phyloP scores from a whole-genome alignment of 192 early-diverging fungal genomes.

The Coemansia umbellata region DNA sequence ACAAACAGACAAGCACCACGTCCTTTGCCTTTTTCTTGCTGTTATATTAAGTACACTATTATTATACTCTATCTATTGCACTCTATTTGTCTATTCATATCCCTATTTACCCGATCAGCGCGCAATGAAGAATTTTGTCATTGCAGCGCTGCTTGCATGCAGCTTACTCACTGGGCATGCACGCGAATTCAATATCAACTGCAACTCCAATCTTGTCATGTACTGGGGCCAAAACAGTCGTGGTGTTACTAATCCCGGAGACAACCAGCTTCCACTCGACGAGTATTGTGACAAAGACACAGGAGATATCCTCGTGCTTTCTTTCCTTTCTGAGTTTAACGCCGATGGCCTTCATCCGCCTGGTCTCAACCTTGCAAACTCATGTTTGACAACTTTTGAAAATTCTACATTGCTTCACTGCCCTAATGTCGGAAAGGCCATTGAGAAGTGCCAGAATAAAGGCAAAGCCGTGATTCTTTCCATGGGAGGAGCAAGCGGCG shows the following conservation, averaged over 20 bases:
- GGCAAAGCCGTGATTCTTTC: conserved; percentile 74
- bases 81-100: not conserved
- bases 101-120: not conserved
- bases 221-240: conserved; percentile 63
- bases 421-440: conserved; percentile 61
- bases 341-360: conserved; percentile 56
- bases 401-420: conserved; percentile 67
- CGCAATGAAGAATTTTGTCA: conserved; percentile 16
- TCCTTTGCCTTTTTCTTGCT: too few relatives aligned
- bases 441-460: conserved; percentile 65
- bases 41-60: too few relatives aligned
- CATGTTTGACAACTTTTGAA: conserved; percentile 55
- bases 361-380: conserved; percentile 63
- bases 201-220: conserved; percentile 54
- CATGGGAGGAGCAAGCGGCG: conserved; percentile 64
- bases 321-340: conserved; percentile 67
- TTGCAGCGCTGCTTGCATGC: conserved; percentile 15
- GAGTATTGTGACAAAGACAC: conserved; percentile 57
- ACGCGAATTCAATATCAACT: conserved; percentile 48
- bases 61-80: not conserved
- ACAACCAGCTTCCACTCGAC: conserved; percentile 49
- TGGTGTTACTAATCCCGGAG: conserved; percentile 46
- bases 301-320: conserved; percentile 55
- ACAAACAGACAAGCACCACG: too few relatives aligned
- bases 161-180: conserved; percentile 8